Conservation (phyloP, 768 basidiomycete species). For the Naganishia antarctica region DNA sequence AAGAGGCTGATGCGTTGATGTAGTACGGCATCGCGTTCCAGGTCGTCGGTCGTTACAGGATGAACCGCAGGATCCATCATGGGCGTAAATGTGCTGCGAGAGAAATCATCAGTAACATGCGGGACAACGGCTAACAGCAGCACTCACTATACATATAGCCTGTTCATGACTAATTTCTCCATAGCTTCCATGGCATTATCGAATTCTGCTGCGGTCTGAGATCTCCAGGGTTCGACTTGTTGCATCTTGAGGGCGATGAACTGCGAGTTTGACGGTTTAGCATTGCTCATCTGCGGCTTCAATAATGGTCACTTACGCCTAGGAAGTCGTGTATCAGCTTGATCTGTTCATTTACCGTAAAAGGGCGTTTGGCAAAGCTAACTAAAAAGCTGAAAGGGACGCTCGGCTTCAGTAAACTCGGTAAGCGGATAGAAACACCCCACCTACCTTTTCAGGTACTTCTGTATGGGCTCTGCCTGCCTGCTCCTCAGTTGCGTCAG, state of each 20-base stretch:
- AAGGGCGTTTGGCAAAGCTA: constrained; percentile 86
- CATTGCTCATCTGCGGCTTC: no score
- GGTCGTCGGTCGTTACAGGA: constrained; percentile 83
- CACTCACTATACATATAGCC: constrained; percentile 86
- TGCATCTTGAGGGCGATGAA: constrained; percentile 86
- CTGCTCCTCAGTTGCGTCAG: constrained; percentile 88
- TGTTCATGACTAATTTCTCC: constrained; percentile 99
- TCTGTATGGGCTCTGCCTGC: constrained; percentile 84
- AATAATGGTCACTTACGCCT: constrained; percentile 55
- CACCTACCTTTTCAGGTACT: constrained; percentile 88
- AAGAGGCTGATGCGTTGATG: constrained; percentile 85
- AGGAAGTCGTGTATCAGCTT: constrained; percentile 94
- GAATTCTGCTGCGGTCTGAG: constrained; percentile 72
- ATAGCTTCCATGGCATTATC: constrained; percentile 97
- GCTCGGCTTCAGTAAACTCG: neutral
- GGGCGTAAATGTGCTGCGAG: constrained; percentile 80
- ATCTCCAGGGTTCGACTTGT: constrained; percentile 60
- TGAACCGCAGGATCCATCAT: constrained; percentile 62
- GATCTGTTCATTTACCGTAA: constrained; percentile 86
- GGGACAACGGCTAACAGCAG: constrained; percentile 17
- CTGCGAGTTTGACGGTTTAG: constrained; percentile 50
- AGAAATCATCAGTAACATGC: constrained; percentile 23
- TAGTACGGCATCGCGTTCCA: constrained; percentile 90
- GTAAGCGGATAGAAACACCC: neutral
- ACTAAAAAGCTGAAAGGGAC: constrained; percentile 67